A percentile compares a stretch with the other conserved stretches of the same genome.
Evolutionary conservation across 495 filamentous ascomycete species (phyloP).

Genomic region (Sphaerosporella brunnea): DNA sequence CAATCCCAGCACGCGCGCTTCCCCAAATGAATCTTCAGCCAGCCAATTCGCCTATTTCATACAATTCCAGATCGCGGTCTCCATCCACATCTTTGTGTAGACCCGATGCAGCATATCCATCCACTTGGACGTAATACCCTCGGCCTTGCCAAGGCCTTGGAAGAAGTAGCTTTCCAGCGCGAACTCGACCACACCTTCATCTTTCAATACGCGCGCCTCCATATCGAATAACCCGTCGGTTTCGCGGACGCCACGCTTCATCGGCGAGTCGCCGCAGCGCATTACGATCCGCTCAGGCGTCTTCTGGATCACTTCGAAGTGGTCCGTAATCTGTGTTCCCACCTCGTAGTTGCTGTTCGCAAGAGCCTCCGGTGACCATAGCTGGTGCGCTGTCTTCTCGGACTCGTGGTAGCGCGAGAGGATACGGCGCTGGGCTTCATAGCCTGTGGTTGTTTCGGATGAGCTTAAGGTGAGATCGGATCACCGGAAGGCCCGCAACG

Average conservation of each 20-base stretch:
- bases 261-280: constrained; percentile 49
- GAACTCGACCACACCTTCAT: constrained; percentile 44
- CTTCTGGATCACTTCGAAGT: constrained; percentile 60
- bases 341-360: constrained; percentile 37
- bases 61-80: constrained; percentile 32
- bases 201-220: constrained; percentile 40
- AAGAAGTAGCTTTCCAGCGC: constrained; percentile 41
- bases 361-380: constrained; percentile 44
- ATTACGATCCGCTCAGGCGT: constrained; percentile 42
- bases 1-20: no score
- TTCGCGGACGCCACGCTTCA: constrained; percentile 36
- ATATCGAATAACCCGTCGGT: constrained; percentile 58
- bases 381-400: constrained; percentile 41
- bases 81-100: constrained; percentile 48
- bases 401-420: constrained; percentile 45
- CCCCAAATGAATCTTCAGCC: no score
- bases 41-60: constrained; percentile 7
- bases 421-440: constrained; percentile 42
- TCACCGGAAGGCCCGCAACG: no score
- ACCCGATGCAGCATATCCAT: constrained; percentile 42
- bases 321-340: constrained; percentile 51
- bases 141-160: constrained; percentile 34
- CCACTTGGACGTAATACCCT: constrained; percentile 35
- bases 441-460: no score
- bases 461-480: no score